Conservation (phyloP, 78 protist genomes). For the Bigelowiella natans region DNA sequence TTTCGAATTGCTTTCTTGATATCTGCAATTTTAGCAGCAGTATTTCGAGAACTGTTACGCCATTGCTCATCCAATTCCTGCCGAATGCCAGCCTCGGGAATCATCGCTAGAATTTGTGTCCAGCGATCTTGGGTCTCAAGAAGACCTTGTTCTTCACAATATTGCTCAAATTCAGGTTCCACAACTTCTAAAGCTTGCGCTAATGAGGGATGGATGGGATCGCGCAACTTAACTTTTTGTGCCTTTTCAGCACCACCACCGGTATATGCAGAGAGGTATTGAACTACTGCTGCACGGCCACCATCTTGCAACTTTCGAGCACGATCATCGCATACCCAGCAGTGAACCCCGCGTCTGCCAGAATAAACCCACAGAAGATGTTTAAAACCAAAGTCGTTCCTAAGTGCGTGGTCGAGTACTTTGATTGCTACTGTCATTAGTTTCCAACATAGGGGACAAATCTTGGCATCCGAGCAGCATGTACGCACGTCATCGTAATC, state of each 20-base stretch:
- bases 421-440: conserved; percentile 65
- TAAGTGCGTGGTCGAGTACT: conserved; percentile 32
- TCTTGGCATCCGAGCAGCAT: background rate
- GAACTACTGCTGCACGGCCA: conserved; percentile 56
- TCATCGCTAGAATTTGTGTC: conserved; percentile 1
- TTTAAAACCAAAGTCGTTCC: conserved; percentile 70
- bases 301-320: conserved; percentile 61
- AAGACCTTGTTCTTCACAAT: conserved; percentile 30
- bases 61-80: background rate
- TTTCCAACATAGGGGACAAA: conserved; percentile 83
- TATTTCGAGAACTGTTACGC: background rate
- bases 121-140: conserved; percentile 8
- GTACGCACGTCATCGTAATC: conserved; percentile 87
- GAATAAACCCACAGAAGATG: conserved; percentile 85
- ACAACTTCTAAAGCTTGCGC: background rate
- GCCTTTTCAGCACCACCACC: conserved; percentile 15
- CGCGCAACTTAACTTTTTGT: background rate
- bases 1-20: background rate
- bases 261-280: conserved; percentile 36
- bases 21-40: background rate
- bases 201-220: conserved; percentile 22
- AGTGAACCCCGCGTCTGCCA: conserved; percentile 97
- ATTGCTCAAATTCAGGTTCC: conserved; percentile 20
- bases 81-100: background rate
- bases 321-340: conserved; percentile 89